Percentiles rank a stretch among this genome's conserved stretches.
Conservation (phyloP, 805 yeast genomes). For the Debaryomyces castellii region DNA sequence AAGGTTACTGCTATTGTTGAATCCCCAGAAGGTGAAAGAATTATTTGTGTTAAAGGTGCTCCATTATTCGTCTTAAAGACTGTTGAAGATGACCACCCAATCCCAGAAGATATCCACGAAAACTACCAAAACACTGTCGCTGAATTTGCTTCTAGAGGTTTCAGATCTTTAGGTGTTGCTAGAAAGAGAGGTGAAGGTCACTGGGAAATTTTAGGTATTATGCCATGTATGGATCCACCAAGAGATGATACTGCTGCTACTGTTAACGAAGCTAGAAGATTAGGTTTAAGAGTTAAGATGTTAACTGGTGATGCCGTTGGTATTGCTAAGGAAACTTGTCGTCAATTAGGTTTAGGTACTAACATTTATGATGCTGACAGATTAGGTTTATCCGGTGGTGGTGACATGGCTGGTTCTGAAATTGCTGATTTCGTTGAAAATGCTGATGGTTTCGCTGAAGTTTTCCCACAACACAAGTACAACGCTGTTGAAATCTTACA, state of each 20-base stretch:
- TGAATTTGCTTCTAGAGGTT: slow-evolving; percentile 97
- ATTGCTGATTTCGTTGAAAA: slow-evolving; percentile 96
- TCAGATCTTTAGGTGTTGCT: slow-evolving; percentile 98
- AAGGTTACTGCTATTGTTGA: slow-evolving; percentile 93
- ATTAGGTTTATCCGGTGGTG: slow-evolving; percentile 91
- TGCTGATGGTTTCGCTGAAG: slow-evolving; percentile 98
- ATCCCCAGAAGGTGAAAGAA: slow-evolving; percentile 94
- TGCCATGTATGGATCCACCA: slow-evolving; percentile 99
- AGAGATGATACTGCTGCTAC: slow-evolving; percentile 97
- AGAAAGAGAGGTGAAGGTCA: slow-evolving; percentile 98
- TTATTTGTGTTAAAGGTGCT: slow-evolving; percentile 96
- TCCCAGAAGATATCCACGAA: slow-evolving; percentile 90
- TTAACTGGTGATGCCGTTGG: slow-evolving; percentile 99
- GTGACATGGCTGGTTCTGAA: slow-evolving; percentile 96
- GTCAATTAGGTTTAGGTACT: slow-evolving; percentile 95
- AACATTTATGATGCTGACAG: slow-evolving; percentile 96
- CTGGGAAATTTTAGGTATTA: slow-evolving; percentile 96
- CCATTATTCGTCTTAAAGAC: slow-evolving; percentile 95
- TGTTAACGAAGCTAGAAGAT: slow-evolving; percentile 83
- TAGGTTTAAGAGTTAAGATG: slow-evolving; percentile 96
- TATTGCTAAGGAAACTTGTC: slow-evolving; percentile 97
- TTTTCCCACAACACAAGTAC: slow-evolving; percentile 97
- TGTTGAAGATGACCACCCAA: slow-evolving; percentile 95
- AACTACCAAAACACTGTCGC: slow-evolving; percentile 96
- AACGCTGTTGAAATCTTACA: slow-evolving; percentile 94